phyloP scores from a whole-genome alignment of 1,139 yeast genomes.

The Wickerhamiella infanticola region DNA sequence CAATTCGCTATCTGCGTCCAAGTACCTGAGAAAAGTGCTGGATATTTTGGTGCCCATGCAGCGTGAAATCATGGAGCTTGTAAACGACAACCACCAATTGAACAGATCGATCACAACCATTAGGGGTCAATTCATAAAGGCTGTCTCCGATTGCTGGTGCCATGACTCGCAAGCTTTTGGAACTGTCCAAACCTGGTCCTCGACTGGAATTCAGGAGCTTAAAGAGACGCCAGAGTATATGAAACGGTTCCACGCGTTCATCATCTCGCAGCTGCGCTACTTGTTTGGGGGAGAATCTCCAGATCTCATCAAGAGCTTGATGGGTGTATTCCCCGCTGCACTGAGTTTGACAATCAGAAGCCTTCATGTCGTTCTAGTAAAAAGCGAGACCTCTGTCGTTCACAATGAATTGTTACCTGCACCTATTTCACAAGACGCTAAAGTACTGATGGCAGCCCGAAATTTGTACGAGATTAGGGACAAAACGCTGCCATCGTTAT shows the following conservation, averaged over 20 bases:
- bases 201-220: neutral
- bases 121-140: slow-evolving; percentile 31
- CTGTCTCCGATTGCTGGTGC: slow-evolving; percentile 35
- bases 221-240: slow-evolving; percentile 6
- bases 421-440: slow-evolving; percentile 25
- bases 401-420: slow-evolving; percentile 10
- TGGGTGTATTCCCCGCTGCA: slow-evolving; percentile 9
- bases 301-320: slow-evolving; percentile 1
- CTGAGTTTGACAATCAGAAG: slow-evolving; percentile 10
- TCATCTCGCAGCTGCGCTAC: slow-evolving; percentile 10
- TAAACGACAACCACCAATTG: slow-evolving; percentile 24
- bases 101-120: slow-evolving; percentile 20
- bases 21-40: slow-evolving; percentile 32
- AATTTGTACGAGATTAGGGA: slow-evolving; percentile 36
- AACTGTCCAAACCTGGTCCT: slow-evolving; percentile 30
- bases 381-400: slow-evolving; percentile 1
- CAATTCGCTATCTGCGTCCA: slow-evolving; percentile 40
- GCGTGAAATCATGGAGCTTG: slow-evolving; percentile 28
- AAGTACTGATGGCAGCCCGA: slow-evolving; percentile 31
- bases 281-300: slow-evolving; percentile 7
- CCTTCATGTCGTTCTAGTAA: slow-evolving; percentile 8
- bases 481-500: slow-evolving; percentile 32
- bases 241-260: slow-evolving; percentile 9
- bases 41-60: slow-evolving; percentile 25
- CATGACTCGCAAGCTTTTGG: slow-evolving; percentile 33